Evolutionary conservation across 2,329 filamentous ascomycete species (phyloP), one percentile per base, ranked within the genome.

Genomic region (Cylindrodendrum hubeiense): DNA sequence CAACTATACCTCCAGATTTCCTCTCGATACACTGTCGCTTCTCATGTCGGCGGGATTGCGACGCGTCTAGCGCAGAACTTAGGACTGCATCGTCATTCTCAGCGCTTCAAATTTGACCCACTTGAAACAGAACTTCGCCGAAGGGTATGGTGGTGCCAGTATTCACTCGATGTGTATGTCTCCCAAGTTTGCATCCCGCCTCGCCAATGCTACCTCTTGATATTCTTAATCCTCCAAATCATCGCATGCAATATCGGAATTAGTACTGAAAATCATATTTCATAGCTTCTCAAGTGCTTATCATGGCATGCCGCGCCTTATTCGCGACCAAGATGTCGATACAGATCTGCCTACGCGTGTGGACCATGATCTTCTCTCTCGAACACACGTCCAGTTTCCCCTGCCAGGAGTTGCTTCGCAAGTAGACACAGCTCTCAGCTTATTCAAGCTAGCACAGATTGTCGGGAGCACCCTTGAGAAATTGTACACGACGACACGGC

Each of bases 121-220:
- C 61, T 74, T 3, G 73, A 75, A 28, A 75, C 72, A 1, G 71
- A 75, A 17, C 55, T 75, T 2, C 49, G 73, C 30, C 65, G 73
- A 4, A 62, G 72, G 6, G 65, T 68, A 4, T 75, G 73, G 72
- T 75, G 71, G 73, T 74, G 71, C 6, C 73, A 75, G 22, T 75
- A 74, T 46, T 66, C 73, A 3, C 66, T 75, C 5, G 73, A 75
- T 21, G 50, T 65, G 71, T 75, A 56, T 17, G 72, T 52, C 13
- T 46, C 41, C 22, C 15, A 7, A 46, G 13, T 2, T 10, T 39
- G 15, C n/a, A 5, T 30, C 37, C 15, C 17, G 3, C 26, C 13
- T 22, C 22, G 5, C 9, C 43, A 44, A 44, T 24, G 4, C 10
- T 15, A 24, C 9, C 21, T 17, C n/a, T n/a, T n/a, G n/a, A n/a